A percentile compares a stretch with the other conserved stretches of the same genome.
Evolutionary conservation across 2,329 filamentous ascomycete species (phyloP).

Genomic region (Teratosphaeria viscida): DNA sequence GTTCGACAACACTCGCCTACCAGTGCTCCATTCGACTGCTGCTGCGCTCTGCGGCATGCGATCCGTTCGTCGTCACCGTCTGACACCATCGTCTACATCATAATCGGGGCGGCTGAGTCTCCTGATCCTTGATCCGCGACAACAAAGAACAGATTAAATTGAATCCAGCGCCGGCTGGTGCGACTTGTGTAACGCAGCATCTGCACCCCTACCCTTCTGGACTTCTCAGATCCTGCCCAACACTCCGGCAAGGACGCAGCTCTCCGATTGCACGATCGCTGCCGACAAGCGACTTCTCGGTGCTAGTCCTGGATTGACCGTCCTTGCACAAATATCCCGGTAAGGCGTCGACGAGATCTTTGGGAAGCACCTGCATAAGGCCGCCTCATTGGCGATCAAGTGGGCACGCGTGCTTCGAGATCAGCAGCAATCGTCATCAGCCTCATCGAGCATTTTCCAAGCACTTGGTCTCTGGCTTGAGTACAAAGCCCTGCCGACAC

Average conservation of each 20-base stretch:
- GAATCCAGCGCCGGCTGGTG: constrained; percentile 19
- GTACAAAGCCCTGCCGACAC: constrained; percentile 25
- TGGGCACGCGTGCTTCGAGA: constrained; percentile 12
- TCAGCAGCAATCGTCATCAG: constrained; percentile 14
- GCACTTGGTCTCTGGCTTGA: constrained; percentile 23
- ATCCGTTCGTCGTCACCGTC: neutral
- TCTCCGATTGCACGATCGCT: constrained; percentile 20
- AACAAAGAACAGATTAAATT: constrained; percentile 19
- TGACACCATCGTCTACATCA: neutral
- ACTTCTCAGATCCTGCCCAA: constrained; percentile 28
- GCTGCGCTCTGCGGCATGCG: neutral
- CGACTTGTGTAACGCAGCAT: constrained; percentile 33
- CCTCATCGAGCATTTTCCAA: constrained; percentile 15
- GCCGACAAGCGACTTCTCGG: constrained; percentile 28
- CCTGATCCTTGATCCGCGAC: constrained; percentile 23
- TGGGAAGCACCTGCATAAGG: constrained; percentile 30
- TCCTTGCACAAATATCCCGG: constrained; percentile 26
- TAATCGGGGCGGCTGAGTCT: constrained; percentile 23
- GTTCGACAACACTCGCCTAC: neutral
- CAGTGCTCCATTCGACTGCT: neutral
- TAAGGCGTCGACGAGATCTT: constrained; percentile 10
- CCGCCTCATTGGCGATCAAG: constrained; percentile 29
- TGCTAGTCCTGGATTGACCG: constrained; percentile 25
- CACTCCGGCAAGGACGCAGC: constrained; percentile 27
- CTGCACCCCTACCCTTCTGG: constrained; percentile 39